Evolutionary conservation across 495 filamentous ascomycete species (phyloP).

Genomic region (Pseudoneurospora amorphoporcata): DNA sequence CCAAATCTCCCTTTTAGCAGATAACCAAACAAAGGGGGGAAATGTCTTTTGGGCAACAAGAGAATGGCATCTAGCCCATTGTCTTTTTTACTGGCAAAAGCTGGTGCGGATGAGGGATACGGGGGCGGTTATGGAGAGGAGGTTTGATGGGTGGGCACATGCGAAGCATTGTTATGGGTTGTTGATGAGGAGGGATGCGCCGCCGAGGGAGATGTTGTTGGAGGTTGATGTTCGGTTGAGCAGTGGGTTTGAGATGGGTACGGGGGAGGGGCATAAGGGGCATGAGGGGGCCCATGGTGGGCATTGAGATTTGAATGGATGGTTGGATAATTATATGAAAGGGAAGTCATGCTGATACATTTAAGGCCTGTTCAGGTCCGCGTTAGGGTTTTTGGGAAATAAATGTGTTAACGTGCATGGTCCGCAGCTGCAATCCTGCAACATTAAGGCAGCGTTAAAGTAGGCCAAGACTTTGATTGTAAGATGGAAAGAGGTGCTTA

Average conservation of each 20-base stretch:
- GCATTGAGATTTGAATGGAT: too few species aligned
- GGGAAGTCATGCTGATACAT: too few species aligned
- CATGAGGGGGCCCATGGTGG: conserved; percentile 1
- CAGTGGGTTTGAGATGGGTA: neutral
- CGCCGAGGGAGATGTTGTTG: conserved; percentile 1
- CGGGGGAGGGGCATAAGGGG: neutral
- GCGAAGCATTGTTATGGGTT: conserved; percentile 2
- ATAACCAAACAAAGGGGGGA: neutral
- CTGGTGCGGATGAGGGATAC: conserved; percentile 4
- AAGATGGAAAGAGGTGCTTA: too few species aligned
- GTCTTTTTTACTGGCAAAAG: conserved; percentile 14
- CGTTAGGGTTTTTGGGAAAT: too few species aligned
- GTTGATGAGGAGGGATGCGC: conserved; percentile 3
- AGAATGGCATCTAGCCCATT: conserved; percentile 6
- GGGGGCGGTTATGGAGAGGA: conserved; percentile 6
- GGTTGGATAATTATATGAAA: too few species aligned
- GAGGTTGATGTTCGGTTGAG: conserved; percentile 10
- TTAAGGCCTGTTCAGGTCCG: too few species aligned
- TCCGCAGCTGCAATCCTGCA: too few species aligned
- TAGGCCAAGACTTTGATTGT: too few species aligned
- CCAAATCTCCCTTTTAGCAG: neutral
- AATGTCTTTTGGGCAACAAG: conserved; percentile 5
- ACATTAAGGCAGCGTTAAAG: too few species aligned
- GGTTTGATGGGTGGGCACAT: conserved; percentile 6
- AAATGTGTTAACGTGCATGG: too few species aligned